Conservation (phyloP, 2,329 filamentous ascomycete species). For the Elsinoe perseae region DNA sequence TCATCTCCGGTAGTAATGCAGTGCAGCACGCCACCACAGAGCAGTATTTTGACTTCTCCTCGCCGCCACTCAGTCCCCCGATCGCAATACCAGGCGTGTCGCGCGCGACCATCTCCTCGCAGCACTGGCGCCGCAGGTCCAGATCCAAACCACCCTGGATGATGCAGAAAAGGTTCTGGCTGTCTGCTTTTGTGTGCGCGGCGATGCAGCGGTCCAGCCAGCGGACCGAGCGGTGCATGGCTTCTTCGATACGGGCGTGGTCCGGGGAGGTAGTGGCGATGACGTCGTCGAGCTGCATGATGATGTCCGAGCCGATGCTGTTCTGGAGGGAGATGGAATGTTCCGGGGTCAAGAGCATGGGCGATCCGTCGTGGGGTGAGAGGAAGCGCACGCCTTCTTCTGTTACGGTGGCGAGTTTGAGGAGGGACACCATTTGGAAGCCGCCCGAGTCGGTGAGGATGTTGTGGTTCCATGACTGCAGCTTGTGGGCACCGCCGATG, state of each 20-base stretch:
- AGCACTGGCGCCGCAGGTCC: constrained; percentile 76
- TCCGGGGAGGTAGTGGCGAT: constrained; percentile 94
- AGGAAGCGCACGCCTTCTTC: constrained; percentile 93
- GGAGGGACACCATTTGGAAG: constrained; percentile 96
- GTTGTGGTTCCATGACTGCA: constrained; percentile 94
- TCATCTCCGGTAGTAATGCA: constrained; percentile 71
- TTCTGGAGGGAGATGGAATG: constrained; percentile 96
- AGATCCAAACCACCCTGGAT: constrained; percentile 93
- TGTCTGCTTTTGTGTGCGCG: constrained; percentile 73
- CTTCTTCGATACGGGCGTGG: constrained; percentile 76
- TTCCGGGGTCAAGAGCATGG: constrained; percentile 95
- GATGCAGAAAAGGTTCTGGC: constrained; percentile 95
- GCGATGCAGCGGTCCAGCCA: constrained; percentile 95
- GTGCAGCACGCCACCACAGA: constrained; percentile 70
- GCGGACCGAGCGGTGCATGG: constrained; percentile 86
- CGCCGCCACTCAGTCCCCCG: constrained; percentile 86
- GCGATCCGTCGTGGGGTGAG: constrained; percentile 89
- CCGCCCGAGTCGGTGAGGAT: constrained; percentile 67
- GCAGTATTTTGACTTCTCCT: constrained; percentile 90
- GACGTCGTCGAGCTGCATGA: constrained; percentile 99
- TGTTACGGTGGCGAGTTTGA: constrained; percentile 87
- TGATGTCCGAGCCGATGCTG: constrained; percentile 95
- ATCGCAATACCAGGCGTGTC: constrained; percentile 96
- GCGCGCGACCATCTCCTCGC: constrained; percentile 74
- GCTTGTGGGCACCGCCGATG: constrained; percentile 83